A percentile compares a stretch with the other conserved stretches of the same genome.
These are phyloP conservation scores for Candida tammaniensis DNA, from an alignment of 805 yeast species.

Conservation along the genomic window DNA sequence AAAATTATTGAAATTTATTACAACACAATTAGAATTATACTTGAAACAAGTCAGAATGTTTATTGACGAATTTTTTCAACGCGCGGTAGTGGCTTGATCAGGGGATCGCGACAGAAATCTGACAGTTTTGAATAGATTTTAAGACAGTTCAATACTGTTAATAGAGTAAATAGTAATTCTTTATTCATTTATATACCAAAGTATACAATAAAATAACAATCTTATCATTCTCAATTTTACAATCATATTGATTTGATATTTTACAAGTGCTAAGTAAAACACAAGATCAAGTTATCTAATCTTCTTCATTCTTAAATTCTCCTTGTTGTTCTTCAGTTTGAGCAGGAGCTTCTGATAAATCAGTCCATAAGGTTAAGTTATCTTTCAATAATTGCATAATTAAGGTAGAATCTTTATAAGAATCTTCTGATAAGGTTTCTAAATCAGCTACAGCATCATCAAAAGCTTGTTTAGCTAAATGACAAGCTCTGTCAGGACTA, in stretches of 20 bases:
- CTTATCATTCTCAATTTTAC: constrained; percentile 9
- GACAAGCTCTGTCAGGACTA: constrained; percentile 98
- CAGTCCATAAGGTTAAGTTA: constrained; percentile 98
- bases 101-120: no score
- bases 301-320: constrained; percentile 17
- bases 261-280: no score
- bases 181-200: constrained; percentile 3
- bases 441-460: constrained; percentile 99
- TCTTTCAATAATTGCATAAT: constrained; percentile 99
- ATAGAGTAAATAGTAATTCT: no score
- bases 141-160: no score
- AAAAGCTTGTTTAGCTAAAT: constrained; percentile 97
- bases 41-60: no score
- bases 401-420: constrained; percentile 96
- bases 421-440: constrained; percentile 95
- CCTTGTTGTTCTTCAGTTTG: constrained; percentile 32
- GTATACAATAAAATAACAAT: constrained; percentile 10
- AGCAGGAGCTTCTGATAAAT: constrained; percentile 75
- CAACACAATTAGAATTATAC: no score
- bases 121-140: no score
- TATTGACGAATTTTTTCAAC: no score
- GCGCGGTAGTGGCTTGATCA: no score
- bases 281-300: no score
- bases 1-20: no score
- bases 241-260: no score